Conservation (phyloP, 306 rosid genomes). For the Datisca glomerata region DNA sequence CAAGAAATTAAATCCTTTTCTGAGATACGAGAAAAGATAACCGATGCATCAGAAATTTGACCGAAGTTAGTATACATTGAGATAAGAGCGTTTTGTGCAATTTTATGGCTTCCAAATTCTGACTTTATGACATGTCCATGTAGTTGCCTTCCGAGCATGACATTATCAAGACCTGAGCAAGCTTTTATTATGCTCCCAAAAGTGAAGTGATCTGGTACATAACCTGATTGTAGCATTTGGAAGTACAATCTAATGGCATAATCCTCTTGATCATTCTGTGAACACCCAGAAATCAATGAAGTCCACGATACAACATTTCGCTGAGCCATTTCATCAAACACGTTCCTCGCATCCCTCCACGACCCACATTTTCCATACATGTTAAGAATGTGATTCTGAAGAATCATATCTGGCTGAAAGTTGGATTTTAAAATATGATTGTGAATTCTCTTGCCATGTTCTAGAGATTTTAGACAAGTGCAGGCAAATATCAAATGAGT, state of each 20-base stretch:
- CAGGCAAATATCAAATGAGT: constrained; percentile 47
- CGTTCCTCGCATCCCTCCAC: constrained; percentile 43
- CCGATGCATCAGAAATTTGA: constrained; percentile 35
- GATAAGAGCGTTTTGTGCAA: constrained; percentile 66
- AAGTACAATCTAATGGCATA: constrained; percentile 44
- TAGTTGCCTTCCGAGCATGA: constrained; percentile 40
- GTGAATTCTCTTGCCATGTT: constrained; percentile 42
- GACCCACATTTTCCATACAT: constrained; percentile 82
- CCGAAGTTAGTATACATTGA: constrained; percentile 58
- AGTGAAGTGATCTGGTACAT: constrained; percentile 50
- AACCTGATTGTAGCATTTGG: constrained; percentile 44
- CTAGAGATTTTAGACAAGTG: constrained; percentile 46
- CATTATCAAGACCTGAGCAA: constrained; percentile 36
- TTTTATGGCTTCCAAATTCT: constrained; percentile 30
- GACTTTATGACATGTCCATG: constrained; percentile 56
- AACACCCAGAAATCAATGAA: constrained; percentile 53
- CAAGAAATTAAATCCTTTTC: constrained; percentile 64
- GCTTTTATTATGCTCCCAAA: constrained; percentile 64
- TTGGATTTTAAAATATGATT: constrained; percentile 28
- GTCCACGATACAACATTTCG: constrained; percentile 74
- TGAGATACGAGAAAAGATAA: constrained; percentile 34
- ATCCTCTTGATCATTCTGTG: constrained; percentile 36
- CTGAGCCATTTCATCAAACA: constrained; percentile 49
- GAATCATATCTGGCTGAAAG: constrained; percentile 30
- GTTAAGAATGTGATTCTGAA: constrained; percentile 50